A percentile compares a stretch with the other conserved stretches of the same genome.
Conservation (phyloP, 2,329 filamentous ascomycete species). For the Colletotrichum nymphaeae region DNA sequence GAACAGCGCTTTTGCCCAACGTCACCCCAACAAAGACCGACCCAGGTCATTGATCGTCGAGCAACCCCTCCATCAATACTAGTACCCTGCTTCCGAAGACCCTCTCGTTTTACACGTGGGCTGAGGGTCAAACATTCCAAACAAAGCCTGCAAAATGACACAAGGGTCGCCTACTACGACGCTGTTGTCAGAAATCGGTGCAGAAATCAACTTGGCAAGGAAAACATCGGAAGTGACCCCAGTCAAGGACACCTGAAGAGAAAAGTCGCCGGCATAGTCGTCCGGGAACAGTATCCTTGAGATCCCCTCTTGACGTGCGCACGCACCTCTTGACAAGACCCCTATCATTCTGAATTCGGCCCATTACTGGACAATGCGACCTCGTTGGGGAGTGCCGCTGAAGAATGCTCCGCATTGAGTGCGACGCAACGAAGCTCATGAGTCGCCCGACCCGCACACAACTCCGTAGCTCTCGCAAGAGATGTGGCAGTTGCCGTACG, state of each 20-base stretch:
- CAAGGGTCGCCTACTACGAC: not conserved
- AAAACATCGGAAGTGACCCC: not conserved
- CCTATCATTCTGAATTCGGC: constrained; percentile 1
- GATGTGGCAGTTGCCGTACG: constrained; percentile 9
- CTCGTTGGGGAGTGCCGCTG: constrained; percentile 7
- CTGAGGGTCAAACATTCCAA: not conserved
- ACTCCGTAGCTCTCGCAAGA: not conserved
- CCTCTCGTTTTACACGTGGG: not conserved
- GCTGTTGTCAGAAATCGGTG: not conserved
- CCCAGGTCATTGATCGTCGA: not conserved
- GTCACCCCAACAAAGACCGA: not conserved
- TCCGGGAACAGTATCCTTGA: not conserved
- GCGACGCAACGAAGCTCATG: constrained; percentile 5
- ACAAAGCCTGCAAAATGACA: not conserved
- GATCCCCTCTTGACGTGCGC: not conserved
- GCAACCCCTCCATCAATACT: not conserved
- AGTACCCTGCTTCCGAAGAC: not conserved
- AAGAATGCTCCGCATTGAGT: constrained; percentile 24
- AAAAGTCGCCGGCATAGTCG: not conserved
- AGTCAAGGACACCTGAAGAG: not conserved
- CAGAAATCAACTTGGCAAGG: not conserved
- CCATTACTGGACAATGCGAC: constrained; percentile 16
- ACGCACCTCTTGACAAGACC: not conserved
- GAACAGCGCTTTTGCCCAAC: not conserved
- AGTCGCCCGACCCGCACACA: constrained; percentile 10